Conservation (phyloP, 352 stramenopile species). For the Globisporangium paddicum region DNA sequence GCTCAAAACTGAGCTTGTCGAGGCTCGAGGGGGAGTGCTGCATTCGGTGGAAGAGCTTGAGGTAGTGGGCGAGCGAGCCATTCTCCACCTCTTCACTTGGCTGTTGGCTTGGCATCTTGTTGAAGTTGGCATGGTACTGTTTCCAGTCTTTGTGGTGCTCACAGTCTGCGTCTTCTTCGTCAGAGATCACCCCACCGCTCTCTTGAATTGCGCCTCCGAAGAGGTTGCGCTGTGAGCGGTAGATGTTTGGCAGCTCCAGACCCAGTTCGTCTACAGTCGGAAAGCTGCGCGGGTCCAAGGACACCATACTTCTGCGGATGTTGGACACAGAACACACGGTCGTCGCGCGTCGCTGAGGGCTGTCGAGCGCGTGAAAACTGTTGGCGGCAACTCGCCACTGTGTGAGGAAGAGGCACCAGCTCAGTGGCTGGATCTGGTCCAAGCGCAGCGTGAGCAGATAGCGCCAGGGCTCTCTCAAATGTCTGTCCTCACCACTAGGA, state of each 20-base stretch:
- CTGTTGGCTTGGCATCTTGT: not conserved
- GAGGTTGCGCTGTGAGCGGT: constrained; percentile 10
- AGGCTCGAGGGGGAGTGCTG: constrained; percentile 27
- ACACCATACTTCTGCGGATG: constrained; percentile 24
- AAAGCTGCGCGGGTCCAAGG: constrained; percentile 36
- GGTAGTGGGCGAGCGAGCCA: constrained; percentile 20
- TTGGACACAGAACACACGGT: constrained; percentile 27
- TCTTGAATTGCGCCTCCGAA: not conserved
- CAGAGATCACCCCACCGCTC: not conserved
- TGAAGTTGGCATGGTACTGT: not conserved
- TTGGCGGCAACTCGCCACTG: constrained; percentile 39
- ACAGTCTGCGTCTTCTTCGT: constrained; percentile 4
- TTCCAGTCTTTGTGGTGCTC: not conserved
- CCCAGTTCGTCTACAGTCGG: constrained; percentile 35
- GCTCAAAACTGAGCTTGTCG: constrained; percentile 28
- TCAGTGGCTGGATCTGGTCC: constrained; percentile 35
- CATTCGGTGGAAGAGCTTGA: constrained; percentile 32
- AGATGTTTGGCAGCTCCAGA: constrained; percentile 32
- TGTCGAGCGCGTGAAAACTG: not conserved
- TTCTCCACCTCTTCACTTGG: not conserved
- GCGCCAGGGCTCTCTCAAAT: constrained; percentile 19
- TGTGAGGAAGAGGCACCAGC: constrained; percentile 47
- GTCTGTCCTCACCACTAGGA: too few species aligned
- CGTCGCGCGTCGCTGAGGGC: constrained; percentile 5
- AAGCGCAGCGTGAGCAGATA: constrained; percentile 27